Evolutionary conservation across 2,329 filamentous ascomycete species (phyloP), one percentile per base, ranked within the genome.

Genomic region (Monosporascus sp.): DNA sequence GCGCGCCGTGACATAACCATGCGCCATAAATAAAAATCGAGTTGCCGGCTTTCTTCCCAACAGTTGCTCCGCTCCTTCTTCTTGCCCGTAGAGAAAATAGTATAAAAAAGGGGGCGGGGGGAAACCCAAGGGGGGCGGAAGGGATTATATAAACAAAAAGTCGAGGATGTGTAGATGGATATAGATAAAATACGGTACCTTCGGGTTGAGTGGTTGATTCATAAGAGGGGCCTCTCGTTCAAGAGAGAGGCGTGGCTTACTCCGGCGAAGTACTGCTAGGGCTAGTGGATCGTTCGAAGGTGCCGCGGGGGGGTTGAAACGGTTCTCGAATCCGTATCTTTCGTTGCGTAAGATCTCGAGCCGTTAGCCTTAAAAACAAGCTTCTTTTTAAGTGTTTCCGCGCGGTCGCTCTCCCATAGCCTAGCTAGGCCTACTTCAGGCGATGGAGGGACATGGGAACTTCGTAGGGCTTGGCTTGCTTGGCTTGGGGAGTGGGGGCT

Each of bases 161-260:
- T 56, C 50, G 53, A 59, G 24, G 25, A 50, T 54, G 56, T 54
- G 53, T 54, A 57, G 50, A 54, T 44, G 52, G 57, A 50, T 35
- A 44, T 27, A 50, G 38, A 50, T 49, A 54, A 54, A 51, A 56
- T 57, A 54, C 48, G 57, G 62, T 74, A 75, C 73, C 73, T 76
- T 76, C 58, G 69, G 65, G 18, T 57, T 64, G 52, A 74, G 70
- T 69, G 70, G 72, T 69, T 71, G 69, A 73, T 74, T 75, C 74
- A 76, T 76, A 65, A 67, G 72, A 67, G 62, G 65, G 64, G 65
- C 65, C 66, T 72, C 70, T 65, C 63, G 64, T 62, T 67, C 61
- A 52, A 59, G 58, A 63, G 66, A 72, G 68, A 66, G 69, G 67
- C 62, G 65, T 67, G 63, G 63, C 20, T 45, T 15, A 27, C 20